Percentiles rank a stretch among this genome's conserved stretches.
These are phyloP conservation scores for Diplogelasinospora grovesii DNA, from an alignment of 495 filamentous ascomycete species.

Conservation along the genomic window DNA sequence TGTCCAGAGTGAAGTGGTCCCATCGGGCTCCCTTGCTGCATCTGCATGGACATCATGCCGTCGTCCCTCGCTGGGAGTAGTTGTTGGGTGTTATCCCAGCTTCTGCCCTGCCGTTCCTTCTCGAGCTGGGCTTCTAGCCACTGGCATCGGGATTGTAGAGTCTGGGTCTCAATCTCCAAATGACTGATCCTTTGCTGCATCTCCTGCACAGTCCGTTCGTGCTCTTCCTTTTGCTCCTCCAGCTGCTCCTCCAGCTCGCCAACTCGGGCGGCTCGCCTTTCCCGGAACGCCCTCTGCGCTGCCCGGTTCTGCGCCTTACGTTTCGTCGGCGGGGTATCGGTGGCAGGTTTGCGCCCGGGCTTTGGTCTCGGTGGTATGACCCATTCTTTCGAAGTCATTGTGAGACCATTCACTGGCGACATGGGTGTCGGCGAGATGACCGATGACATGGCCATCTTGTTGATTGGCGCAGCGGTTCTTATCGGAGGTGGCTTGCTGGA, in stretches of 20 bases:
- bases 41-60: slow-evolving; percentile 8
- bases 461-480: slow-evolving; percentile 9
- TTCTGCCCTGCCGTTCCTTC: slow-evolving; percentile 28
- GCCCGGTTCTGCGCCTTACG: slow-evolving; percentile 89
- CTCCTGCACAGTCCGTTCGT: slow-evolving; percentile 40
- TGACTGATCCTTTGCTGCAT: slow-evolving; percentile 37
- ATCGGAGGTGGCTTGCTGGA: slow-evolving; percentile 15
- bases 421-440: slow-evolving; percentile 15
- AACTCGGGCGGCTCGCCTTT: slow-evolving; percentile 74
- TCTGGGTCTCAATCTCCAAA: slow-evolving; percentile 40
- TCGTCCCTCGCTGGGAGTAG: slow-evolving; percentile 6
- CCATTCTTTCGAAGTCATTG: slow-evolving; percentile 77
- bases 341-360: slow-evolving; percentile 89
- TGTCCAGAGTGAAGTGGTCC: slow-evolving; percentile 15
- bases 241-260: slow-evolving; percentile 82
- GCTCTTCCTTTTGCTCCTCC: slow-evolving; percentile 51
- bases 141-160: slow-evolving; percentile 35
- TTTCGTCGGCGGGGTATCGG: slow-evolving; percentile 84
- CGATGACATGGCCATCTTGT: slow-evolving; percentile 19
- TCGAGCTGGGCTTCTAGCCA: slow-evolving; percentile 37
- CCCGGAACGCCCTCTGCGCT: slow-evolving; percentile 89
- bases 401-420: slow-evolving; percentile 21
- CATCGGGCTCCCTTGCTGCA: slow-evolving; percentile 3
- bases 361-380: slow-evolving; percentile 81
- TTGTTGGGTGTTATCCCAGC: slow-evolving; percentile 15